A percentile compares a stretch with the other conserved stretches of the same genome.
phyloP scores from a whole-genome alignment of 768 basidiomycete genomes.

The Naganishia onofrii region DNA sequence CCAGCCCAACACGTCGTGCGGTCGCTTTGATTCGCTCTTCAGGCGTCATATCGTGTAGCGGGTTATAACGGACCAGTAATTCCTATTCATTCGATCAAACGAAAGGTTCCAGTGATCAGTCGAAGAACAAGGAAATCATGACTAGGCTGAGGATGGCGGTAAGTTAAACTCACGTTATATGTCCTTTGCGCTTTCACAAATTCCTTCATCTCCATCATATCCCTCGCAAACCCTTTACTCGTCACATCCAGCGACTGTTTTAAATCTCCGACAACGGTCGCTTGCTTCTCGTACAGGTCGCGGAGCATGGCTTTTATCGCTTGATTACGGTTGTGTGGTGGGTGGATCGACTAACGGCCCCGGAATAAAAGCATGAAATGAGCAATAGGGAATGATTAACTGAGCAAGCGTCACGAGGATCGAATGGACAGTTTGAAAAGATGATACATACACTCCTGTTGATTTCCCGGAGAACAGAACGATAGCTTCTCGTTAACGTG shows the following conservation, averaged over 20 bases:
- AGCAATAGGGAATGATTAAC: background rate
- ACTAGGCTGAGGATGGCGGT: too few species aligned
- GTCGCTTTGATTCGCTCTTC: constrained; percentile 81
- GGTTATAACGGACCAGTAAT: constrained; percentile 83
- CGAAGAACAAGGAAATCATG: too few species aligned
- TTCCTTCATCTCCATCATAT: constrained; percentile 45
- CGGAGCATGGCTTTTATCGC: constrained; percentile 26
- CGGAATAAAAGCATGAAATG: background rate
- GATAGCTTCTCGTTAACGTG: constrained; percentile 24
- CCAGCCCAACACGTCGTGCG: constrained; percentile 77
- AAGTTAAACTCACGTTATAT: constrained; percentile 70
- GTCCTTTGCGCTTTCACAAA: constrained; percentile 72
- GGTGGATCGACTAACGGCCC: constrained; percentile 31
- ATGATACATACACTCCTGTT: constrained; percentile 25
- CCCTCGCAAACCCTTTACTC: constrained; percentile 27
- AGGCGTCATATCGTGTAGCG: constrained; percentile 70
- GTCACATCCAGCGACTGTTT: background rate
- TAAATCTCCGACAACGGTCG: background rate
- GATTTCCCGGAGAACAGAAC: constrained; percentile 27
- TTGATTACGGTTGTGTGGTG: constrained; percentile 24
- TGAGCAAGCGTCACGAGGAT: too few species aligned
- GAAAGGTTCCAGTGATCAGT: background rate
- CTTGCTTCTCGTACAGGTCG: constrained; percentile 19
- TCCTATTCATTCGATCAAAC: constrained; percentile 56
- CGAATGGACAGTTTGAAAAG: background rate